Base-by-base conservation (phyloP, 176 grass and related monocot genomes). In the Secale cereale region DNA sequence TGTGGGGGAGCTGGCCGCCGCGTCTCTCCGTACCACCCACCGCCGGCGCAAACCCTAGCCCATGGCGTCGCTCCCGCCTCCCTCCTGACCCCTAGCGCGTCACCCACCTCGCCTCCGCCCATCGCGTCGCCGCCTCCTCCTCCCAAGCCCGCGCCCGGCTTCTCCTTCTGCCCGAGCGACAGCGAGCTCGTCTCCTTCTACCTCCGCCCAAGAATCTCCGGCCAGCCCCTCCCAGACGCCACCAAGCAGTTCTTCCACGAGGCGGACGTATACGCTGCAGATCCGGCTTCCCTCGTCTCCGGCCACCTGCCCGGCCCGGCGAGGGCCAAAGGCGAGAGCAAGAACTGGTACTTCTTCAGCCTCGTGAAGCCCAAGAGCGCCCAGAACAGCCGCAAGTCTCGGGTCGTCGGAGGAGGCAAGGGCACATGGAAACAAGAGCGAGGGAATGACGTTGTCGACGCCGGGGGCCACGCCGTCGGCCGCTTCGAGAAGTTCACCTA, bases 311-410 rank as follows among this genome's bases (percentile, higher is more conserved):
- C 78, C 10, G 26, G 26, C 0, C 17, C 59, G 16, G 36, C 60
- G 77, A 17, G 59, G 25, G 36, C 35, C 2, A 12, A 19, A 2
- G 35, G 57, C 1, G 77, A 79, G 14, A 65, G 37, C 16, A 0
- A 7, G 11, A 65, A 28, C 5, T 80, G 78, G 61, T 65, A 65
- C 17, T 80, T 80, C 61, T 80, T 80, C 61, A 32, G 26, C 61
- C 16, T 3, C 8, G 10, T 8, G 25, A 65, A 4, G 39, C 17
- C 17, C 27, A 4, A 4, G 40, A 66, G 39, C 61, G 29, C 26
- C 39, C 39, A 10, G 0, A 17, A 80, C 7, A 6, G 8, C 61
- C 61, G 61, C 39, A 46, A 10, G 78, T 20, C 3, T 1, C 78
- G 78, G 5, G n/a, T 7, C 61, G 78, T 80, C 40, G 78, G 39